These are phyloP conservation scores for Solanum etuberosum DNA, from an alignment of 257 asterid species.

Conservation along the genomic window DNA sequence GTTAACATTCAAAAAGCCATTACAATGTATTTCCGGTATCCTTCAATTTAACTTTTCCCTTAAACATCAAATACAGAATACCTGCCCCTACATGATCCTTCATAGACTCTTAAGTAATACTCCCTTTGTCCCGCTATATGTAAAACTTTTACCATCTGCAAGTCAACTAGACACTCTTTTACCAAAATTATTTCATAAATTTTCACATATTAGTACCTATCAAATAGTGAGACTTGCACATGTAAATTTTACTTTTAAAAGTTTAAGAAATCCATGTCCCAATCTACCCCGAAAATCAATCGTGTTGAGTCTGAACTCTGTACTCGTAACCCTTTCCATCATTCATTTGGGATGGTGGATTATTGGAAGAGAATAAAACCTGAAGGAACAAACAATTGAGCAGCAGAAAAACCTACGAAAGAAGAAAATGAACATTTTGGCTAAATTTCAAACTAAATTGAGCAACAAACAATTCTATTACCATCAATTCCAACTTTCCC, in stretches of 20 bases:
- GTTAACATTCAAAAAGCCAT: not conserved
- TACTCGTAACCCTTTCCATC: not conserved
- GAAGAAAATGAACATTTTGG: not conserved
- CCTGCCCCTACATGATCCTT: not conserved
- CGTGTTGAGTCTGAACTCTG: not conserved
- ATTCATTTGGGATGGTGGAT: not conserved
- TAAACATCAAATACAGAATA: not conserved
- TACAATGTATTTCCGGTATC: not conserved
- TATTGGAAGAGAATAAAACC: not conserved
- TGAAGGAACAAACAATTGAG: not conserved
- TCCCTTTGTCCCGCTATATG: not conserved
- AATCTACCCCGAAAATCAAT: not conserved
- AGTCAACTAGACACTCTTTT: not conserved
- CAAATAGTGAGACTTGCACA: not conserved
- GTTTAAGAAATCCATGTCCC: not conserved
- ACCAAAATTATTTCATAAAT: not conserved
- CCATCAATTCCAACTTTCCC: constrained; percentile 27
- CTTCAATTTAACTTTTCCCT: not conserved
- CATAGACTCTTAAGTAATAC: not conserved
- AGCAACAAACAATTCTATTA: constrained; percentile 33
- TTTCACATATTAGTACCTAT: not conserved
- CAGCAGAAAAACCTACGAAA: not conserved
- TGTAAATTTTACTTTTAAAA: not conserved
- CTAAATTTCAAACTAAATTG: not conserved
- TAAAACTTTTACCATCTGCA: not conserved